Percentiles rank a stretch among this genome's conserved stretches.
Conservation (phyloP, 345 rosid species). For the Anastatica hierochuntica region DNA sequence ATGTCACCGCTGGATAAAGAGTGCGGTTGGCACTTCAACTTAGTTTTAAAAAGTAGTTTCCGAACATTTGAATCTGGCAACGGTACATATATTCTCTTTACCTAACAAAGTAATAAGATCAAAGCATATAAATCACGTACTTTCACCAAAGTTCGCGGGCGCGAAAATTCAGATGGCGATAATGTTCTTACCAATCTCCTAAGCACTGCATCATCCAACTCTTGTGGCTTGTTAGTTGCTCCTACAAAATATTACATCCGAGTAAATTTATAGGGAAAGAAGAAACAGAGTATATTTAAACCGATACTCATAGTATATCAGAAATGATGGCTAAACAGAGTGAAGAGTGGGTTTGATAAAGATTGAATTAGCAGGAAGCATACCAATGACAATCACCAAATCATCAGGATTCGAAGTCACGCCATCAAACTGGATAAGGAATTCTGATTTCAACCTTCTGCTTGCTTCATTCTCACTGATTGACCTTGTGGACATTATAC, state of each 20-base stretch:
- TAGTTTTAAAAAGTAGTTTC: constrained; percentile 56
- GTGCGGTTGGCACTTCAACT: constrained; percentile 69
- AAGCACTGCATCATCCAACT: constrained; percentile 91
- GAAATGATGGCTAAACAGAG: background rate
- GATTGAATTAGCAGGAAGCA: constrained; percentile 9
- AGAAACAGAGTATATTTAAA: background rate
- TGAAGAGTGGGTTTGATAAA: background rate
- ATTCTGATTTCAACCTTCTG: constrained; percentile 90
- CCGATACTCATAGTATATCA: background rate
- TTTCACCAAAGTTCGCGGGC: background rate
- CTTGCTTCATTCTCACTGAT: constrained; percentile 88
- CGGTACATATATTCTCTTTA: constrained; percentile 87
- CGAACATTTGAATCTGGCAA: constrained; percentile 73
- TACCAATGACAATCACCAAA: constrained; percentile 83
- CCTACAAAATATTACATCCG: constrained; percentile 41
- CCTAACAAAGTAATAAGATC: constrained; percentile 29
- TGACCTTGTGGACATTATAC: constrained; percentile 82
- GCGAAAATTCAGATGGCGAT: background rate
- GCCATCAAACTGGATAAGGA: constrained; percentile 89
- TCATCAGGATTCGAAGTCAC: constrained; percentile 81
- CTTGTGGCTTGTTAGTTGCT: constrained; percentile 97
- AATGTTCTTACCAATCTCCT: constrained; percentile 69
- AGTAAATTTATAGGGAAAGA: background rate
- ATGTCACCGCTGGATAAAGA: constrained; percentile 71
- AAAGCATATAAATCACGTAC: background rate